phyloP scores from a whole-genome alignment of 106 monocot genomes.

The Chionographis japonica region DNA sequence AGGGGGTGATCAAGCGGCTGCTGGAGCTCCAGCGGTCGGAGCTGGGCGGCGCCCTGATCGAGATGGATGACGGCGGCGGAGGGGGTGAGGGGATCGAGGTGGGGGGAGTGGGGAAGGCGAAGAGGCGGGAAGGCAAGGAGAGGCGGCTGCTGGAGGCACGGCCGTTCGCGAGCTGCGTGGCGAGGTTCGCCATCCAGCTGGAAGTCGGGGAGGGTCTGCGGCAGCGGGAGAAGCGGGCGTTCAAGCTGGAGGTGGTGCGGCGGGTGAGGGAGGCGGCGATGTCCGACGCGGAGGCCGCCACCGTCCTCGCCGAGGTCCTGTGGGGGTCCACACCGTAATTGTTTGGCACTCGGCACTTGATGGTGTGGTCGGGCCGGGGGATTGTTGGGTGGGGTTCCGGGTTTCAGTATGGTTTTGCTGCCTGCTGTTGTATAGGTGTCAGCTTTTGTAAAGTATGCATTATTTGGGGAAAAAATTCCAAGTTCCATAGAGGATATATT shows the following conservation, averaged over 20 bases:
- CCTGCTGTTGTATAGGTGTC: too few species aligned
- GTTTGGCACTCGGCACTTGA: too few species aligned
- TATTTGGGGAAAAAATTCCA: too few species aligned
- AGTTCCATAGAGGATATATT: too few species aligned
- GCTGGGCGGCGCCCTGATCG: slow-evolving; percentile 21
- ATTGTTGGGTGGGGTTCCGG: too few species aligned
- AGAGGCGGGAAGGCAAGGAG: too few species aligned
- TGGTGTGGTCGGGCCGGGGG: too few species aligned
- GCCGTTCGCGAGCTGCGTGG: slow-evolving; percentile 54
- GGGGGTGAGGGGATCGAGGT: background rate
- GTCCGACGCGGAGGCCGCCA: slow-evolving; percentile 40
- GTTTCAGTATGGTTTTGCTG: too few species aligned
- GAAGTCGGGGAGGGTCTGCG: slow-evolving; percentile 78
- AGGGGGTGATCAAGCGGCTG: slow-evolving; percentile 44
- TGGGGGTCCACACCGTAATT: slow-evolving; percentile 56
- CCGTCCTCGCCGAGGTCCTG: slow-evolving; percentile 57
- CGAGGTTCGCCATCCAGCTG: slow-evolving; percentile 54
- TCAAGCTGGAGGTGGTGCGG: slow-evolving; percentile 51
- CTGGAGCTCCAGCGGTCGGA: slow-evolving; percentile 45
- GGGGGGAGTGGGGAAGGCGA: too few species aligned
- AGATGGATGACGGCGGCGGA: slow-evolving; percentile 11
- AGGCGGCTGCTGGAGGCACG: background rate
- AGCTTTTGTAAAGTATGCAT: too few species aligned
- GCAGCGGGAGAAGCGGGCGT: slow-evolving; percentile 37
- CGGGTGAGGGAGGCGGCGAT: slow-evolving; percentile 42